These are phyloP conservation scores for Cynanchum wilfordii DNA, from an alignment of 257 asterid species.

Conservation along the genomic window DNA sequence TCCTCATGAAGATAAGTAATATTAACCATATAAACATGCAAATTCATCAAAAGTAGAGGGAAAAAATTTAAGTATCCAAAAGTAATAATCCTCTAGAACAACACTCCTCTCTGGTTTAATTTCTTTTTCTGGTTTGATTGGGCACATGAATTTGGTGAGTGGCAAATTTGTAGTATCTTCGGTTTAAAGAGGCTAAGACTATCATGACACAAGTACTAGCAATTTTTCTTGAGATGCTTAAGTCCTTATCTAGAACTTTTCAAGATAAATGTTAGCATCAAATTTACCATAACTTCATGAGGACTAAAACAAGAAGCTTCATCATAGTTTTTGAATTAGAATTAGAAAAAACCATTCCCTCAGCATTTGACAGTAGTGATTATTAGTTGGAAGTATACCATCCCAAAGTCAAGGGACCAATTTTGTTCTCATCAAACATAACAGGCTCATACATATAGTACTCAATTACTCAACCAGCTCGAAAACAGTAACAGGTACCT, in stretches of 20 bases:
- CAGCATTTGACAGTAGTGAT: neutral
- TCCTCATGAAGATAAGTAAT: conserved; percentile 62
- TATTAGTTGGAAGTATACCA: neutral
- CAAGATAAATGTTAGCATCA: neutral
- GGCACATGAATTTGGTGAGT: neutral
- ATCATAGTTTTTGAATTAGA: neutral
- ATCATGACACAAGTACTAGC: neutral
- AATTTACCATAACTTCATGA: neutral
- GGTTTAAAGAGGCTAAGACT: conserved; percentile 2
- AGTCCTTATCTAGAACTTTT: neutral
- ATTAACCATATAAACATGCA: conserved; percentile 38
- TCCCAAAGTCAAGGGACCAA: neutral
- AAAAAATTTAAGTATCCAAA: neutral
- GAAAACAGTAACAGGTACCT: neutral
- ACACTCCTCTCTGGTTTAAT: neutral
- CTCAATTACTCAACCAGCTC: neutral
- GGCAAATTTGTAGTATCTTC: neutral
- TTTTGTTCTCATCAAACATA: conserved; percentile 1
- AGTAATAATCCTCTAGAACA: neutral
- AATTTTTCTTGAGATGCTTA: neutral
- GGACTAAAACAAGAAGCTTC: neutral
- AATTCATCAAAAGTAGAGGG: neutral
- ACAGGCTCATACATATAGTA: neutral
- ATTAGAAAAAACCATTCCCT: neutral
- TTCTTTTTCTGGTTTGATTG: neutral